Percentiles rank a stretch among this genome's conserved stretches.
Conservation (phyloP, 495 filamentous ascomycete species). For the Acidiella bohemica region DNA sequence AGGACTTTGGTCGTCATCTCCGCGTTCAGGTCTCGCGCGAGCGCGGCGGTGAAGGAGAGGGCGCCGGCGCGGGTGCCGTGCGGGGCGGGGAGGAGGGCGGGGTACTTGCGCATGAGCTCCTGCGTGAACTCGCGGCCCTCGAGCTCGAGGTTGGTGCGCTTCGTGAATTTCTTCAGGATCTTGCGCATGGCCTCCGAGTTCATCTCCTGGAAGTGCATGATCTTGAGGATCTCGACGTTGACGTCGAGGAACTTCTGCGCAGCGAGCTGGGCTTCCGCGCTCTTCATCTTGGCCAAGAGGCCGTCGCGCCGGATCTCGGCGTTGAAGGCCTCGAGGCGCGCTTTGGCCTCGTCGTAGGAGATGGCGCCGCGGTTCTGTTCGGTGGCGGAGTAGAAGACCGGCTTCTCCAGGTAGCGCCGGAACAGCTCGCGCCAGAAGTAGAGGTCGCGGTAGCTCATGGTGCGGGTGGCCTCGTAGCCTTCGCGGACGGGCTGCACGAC, state of each 20-base stretch:
- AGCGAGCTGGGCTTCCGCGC: constrained; percentile 40
- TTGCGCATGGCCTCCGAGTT: constrained; percentile 56
- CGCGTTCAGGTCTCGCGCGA: constrained; percentile 54
- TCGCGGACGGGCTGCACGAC: constrained; percentile 45
- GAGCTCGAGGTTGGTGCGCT: constrained; percentile 52
- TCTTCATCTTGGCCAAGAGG: constrained; percentile 43
- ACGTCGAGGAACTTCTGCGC: constrained; percentile 49
- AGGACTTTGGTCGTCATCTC: constrained; percentile 51
- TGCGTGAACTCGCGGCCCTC: constrained; percentile 11
- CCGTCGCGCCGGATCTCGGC: constrained; percentile 29
- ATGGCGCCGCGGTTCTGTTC: constrained; percentile 47
- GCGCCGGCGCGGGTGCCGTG: background rate
- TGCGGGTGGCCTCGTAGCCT: constrained; percentile 13
- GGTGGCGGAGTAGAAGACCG: constrained; percentile 58
- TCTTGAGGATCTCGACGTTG: constrained; percentile 50
- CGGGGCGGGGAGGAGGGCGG: constrained; percentile 9
- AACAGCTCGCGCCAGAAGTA: constrained; percentile 62
- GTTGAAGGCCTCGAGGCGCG: constrained; percentile 21
- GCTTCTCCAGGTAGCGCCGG: constrained; percentile 51
- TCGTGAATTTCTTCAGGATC: constrained; percentile 78
- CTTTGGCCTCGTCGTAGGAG: constrained; percentile 39
- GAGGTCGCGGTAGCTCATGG: constrained; percentile 36
- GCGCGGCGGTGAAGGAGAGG: constrained; percentile 34
- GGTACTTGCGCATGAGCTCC: constrained; percentile 9
- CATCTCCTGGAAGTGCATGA: constrained; percentile 60